These are phyloP conservation scores for Mucor lusitanicus DNA, from an alignment of 371 early-diverging fungal genomes.

Conservation along the genomic window DNA sequence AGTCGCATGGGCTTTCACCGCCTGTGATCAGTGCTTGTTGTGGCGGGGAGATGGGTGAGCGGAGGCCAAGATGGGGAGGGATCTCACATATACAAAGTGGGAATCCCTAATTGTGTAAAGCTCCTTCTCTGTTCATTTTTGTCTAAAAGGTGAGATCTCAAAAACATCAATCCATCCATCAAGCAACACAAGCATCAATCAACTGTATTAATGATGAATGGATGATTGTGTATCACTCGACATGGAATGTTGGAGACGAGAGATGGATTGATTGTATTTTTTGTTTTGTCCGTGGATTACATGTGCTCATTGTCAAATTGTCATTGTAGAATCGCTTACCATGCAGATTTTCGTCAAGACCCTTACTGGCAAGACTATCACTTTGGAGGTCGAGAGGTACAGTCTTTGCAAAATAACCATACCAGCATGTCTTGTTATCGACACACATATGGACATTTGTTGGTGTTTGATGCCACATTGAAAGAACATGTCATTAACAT, in stretches of 20 bases:
- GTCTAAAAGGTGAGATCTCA: slow-evolving; percentile 25
- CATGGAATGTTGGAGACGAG: not conserved
- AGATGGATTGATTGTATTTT: not conserved
- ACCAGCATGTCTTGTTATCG: not conserved
- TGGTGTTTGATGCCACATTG: not conserved
- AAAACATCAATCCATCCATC: slow-evolving; percentile 20
- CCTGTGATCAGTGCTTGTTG: not conserved
- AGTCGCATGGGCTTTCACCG: not conserved
- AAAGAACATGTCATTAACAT: not conserved
- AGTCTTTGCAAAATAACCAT: not conserved
- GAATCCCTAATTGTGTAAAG: not conserved
- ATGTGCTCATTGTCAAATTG: not conserved
- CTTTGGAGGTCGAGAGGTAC: slow-evolving; percentile 90
- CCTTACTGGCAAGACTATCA: slow-evolving; percentile 90
- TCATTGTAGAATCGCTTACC: slow-evolving; percentile 22
- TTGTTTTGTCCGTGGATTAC: not conserved
- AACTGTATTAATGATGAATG: not conserved
- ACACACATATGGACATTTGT: not conserved
- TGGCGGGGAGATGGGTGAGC: not conserved
- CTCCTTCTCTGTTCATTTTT: slow-evolving; percentile 34
- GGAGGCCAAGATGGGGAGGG: not conserved
- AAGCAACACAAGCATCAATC: slow-evolving; percentile 1
- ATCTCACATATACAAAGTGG: not conserved
- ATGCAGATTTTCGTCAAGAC: slow-evolving; percentile 91
- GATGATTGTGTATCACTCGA: not conserved